Base-by-base conservation (phyloP, 164 flowering plant genomes). In the Kingdonia uniflora region DNA sequence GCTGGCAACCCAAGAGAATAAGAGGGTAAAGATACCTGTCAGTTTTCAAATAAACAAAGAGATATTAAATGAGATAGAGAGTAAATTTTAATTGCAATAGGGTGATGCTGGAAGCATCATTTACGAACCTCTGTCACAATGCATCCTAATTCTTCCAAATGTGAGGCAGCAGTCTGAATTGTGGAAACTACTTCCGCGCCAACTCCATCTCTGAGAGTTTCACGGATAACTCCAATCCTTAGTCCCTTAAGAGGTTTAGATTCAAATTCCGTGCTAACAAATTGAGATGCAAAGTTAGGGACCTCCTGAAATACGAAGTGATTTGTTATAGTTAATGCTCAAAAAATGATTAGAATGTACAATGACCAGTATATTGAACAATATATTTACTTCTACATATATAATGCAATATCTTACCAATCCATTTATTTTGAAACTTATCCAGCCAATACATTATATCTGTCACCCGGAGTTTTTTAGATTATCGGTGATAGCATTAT, bases 1-100 rank as follows among this genome's bases (percentile, higher is more conserved):
- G 98, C 96, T 50, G 98, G 98, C 52, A 87, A 79, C 47, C 98
- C 98, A 58, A 92, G 91, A 48, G 96, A 85, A 71, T 82, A 87
- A n/a, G 96, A 87, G 29, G 98, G 96, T 52, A 92, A 59, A 17
- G 95, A 79, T 0, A 87, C 95, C 98, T 91, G 76, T 60, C 72
- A 0, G 39, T 24, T n/a, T 53, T 29, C 51, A 35, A 65, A 58
- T 41, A 37, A 63, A 63, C 6, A 8, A n/a, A n/a, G 16, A 17
- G 33, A 17, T 24, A 19, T 12, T 24, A 19, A 52, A 15, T 8
- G 13, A 37, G 51, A 52, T 2, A 13, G 35, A n/a, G 26, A 14
- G 23, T 11, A 40, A 46, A 23, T 2, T 37, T 16, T 38, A 15
- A 6, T 4, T 23, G 13, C 16, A 29, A 26, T 17, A 7, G 3